phyloP scores from a whole-genome alignment of 108 stramenopile species.

The Stephanodiscus triporus region DNA sequence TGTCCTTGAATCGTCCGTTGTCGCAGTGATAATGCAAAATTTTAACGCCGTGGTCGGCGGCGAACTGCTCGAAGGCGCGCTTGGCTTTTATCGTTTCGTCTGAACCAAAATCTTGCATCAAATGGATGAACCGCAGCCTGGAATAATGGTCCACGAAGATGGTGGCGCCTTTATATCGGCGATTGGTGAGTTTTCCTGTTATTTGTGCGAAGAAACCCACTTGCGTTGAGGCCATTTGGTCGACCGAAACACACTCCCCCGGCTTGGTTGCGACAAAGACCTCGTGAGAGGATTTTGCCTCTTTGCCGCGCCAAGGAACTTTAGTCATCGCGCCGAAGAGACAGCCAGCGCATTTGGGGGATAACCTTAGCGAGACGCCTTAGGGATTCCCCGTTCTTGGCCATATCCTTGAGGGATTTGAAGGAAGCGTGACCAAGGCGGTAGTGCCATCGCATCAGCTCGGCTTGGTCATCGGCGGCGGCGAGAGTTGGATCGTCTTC shows the following conservation, averaged over 20 bases:
- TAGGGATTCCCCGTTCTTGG: not conserved
- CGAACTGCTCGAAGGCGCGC: slow-evolving; percentile 14
- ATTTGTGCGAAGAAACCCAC: not conserved
- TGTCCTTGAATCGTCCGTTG: slow-evolving; percentile 51
- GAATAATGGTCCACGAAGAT: slow-evolving; percentile 46
- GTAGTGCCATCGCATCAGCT: not conserved
- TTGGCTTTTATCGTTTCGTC: slow-evolving; percentile 17
- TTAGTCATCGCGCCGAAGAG: slow-evolving; percentile 6
- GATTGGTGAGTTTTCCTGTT: slow-evolving; percentile 5
- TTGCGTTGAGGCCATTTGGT: not conserved
- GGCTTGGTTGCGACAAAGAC: not conserved
- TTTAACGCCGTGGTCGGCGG: slow-evolving; percentile 16
- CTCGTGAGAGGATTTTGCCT: not conserved
- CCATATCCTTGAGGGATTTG: not conserved
- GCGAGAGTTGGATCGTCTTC: not conserved
- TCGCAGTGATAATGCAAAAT: slow-evolving; percentile 53
- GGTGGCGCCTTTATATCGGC: too few species aligned
- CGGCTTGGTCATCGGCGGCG: not conserved
- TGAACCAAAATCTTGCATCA: not conserved
- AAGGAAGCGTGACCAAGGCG: not conserved
- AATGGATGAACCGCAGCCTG: not conserved
- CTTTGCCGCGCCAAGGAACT: not conserved
- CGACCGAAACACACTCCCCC: not conserved
- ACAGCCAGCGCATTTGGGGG: slow-evolving; percentile 11
- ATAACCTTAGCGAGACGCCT: not conserved